Conservation (phyloP, 2,329 filamentous ascomycete genomes). For the Colletotrichum tofieldiae region DNA sequence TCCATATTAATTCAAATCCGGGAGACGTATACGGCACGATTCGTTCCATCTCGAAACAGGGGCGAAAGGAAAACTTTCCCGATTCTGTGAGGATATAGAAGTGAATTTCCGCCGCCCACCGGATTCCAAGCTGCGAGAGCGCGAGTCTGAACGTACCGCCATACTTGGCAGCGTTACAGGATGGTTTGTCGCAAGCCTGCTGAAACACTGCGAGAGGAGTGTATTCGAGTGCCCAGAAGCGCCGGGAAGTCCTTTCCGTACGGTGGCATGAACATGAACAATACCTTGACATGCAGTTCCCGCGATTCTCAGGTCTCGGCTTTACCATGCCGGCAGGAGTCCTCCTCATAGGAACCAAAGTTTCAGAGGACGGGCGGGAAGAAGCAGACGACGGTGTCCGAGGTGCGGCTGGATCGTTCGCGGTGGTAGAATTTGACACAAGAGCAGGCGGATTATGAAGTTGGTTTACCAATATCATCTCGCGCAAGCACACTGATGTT, state of each 20-base stretch:
- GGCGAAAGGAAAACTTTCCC: background rate
- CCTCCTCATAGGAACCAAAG: background rate
- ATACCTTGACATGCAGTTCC: conserved; percentile 4
- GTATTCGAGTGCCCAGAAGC: conserved; percentile 34
- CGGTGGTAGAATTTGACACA: background rate
- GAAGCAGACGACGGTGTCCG: background rate
- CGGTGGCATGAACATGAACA: conserved; percentile 19
- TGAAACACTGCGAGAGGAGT: background rate
- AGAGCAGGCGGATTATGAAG: background rate
- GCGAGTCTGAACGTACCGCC: background rate
- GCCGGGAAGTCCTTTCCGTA: background rate
- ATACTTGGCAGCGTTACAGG: background rate
- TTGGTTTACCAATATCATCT: background rate
- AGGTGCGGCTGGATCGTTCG: background rate
- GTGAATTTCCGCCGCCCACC: background rate
- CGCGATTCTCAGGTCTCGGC: background rate
- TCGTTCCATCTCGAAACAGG: background rate
- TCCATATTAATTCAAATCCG: conserved; percentile 23
- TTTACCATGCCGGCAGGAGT: background rate
- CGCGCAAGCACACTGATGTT: background rate
- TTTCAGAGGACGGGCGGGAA: background rate
- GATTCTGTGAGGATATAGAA: background rate
- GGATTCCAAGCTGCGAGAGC: conserved; percentile 11
- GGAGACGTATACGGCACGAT: conserved; percentile 23
- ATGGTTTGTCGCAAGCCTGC: conserved; percentile 1